Evolutionary conservation across 169 alveolate genomes (phyloP).

Genomic region (Plasmodium blacklocki): DNA sequence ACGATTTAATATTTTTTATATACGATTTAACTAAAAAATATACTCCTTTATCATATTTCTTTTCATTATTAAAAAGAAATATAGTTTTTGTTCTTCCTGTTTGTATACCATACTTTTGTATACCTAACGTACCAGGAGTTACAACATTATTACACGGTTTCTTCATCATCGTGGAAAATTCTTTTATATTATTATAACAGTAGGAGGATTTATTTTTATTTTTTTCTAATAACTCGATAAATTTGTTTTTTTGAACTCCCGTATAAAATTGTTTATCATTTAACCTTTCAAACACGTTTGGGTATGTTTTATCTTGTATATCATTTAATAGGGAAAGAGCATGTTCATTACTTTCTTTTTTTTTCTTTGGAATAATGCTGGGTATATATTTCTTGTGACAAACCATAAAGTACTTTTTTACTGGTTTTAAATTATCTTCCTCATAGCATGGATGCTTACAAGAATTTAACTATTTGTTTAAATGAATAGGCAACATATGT

Average conservation of each 20-base stretch:
- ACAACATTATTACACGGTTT: constrained; percentile 74
- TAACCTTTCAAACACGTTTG: constrained; percentile 86
- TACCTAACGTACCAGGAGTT: constrained; percentile 87
- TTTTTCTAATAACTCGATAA: constrained; percentile 88
- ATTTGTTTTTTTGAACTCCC: constrained; percentile 89
- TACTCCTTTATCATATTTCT: constrained; percentile 90
- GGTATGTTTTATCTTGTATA: constrained; percentile 21
- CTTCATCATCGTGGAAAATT: constrained; percentile 27
- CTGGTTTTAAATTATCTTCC: constrained; percentile 18
- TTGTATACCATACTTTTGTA: constrained; percentile 89
- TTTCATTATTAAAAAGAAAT: constrained; percentile 93
- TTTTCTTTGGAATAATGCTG: constrained; percentile 15
- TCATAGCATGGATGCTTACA: neutral
- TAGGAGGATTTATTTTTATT: no score
- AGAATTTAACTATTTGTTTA: no score
- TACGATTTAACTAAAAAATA: constrained; percentile 88
- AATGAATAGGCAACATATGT: no score
- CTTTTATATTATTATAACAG: neutral
- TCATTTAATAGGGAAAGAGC: neutral
- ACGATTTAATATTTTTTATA: constrained; percentile 83
- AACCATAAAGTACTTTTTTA: constrained; percentile 12
- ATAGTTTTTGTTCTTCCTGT: constrained; percentile 88
- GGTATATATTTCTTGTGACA: neutral
- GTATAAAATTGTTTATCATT: constrained; percentile 87
- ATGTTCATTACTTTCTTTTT: neutral